These are phyloP conservation scores for Aspergillus thermomutatus DNA, from an alignment of 2,329 filamentous ascomycete genomes.

Conservation along the genomic window DNA sequence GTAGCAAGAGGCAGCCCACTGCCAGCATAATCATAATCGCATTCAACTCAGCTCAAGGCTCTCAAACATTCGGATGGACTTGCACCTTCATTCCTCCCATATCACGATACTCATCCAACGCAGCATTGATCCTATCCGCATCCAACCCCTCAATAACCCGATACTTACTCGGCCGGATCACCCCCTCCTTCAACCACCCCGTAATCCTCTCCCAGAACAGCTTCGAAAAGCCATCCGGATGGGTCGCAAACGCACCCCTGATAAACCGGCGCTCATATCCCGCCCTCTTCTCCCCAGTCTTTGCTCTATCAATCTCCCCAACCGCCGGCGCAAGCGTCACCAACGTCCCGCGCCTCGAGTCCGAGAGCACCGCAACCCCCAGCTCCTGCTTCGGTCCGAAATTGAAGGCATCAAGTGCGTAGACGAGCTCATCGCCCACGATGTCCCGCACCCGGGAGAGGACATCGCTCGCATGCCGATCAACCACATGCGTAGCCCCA, in stretches of 20 bases:
- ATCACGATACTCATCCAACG: conserved; percentile 38
- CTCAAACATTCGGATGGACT: conserved; percentile 7
- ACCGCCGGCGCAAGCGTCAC: conserved; percentile 17
- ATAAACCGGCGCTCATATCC: conserved; percentile 29
- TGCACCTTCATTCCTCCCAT: conserved; percentile 28
- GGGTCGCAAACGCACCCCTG: conserved; percentile 20
- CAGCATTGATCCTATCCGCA: conserved; percentile 33
- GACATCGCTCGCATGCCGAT: conserved; percentile 34
- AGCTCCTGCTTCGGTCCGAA: conserved; percentile 21
- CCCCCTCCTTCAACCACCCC: conserved; percentile 25
- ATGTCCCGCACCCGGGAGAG: conserved; percentile 26
- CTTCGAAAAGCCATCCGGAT: conserved; percentile 21
- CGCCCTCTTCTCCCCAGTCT: conserved; percentile 28
- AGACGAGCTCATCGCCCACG: conserved; percentile 38
- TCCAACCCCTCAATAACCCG: conserved; percentile 31
- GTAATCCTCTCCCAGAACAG: conserved; percentile 31
- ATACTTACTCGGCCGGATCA: conserved; percentile 29
- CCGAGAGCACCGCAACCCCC: conserved; percentile 33
- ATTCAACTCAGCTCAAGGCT: not conserved
- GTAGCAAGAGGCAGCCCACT: not conserved
- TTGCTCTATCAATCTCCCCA: conserved; percentile 19
- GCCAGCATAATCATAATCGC: not conserved
- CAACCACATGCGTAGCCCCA: conserved; percentile 43
- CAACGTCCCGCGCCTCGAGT: conserved; percentile 31
- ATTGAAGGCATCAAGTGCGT: conserved; percentile 36